These are phyloP conservation scores for Fusarium nanum DNA, from an alignment of 2,329 filamentous ascomycete genomes.

Conservation along the genomic window DNA sequence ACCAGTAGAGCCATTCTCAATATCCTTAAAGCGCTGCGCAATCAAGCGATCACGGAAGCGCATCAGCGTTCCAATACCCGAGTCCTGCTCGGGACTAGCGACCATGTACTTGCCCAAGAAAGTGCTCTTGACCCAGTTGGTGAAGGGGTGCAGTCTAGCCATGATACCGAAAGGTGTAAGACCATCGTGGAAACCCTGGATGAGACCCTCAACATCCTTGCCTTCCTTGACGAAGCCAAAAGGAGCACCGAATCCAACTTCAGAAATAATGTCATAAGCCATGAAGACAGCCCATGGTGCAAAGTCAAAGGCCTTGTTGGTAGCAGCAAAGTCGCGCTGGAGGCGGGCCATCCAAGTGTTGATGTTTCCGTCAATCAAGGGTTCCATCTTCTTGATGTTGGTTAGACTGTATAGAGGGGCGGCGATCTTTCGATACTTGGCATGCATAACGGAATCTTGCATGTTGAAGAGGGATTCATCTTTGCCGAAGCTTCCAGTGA, in stretches of 20 bases:
- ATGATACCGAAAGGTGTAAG: slow-evolving; percentile 50
- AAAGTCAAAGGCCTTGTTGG: slow-evolving; percentile 63
- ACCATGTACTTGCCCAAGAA: slow-evolving; percentile 41
- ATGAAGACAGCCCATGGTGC: slow-evolving; percentile 49
- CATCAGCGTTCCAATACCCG: slow-evolving; percentile 67
- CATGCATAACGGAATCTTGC: slow-evolving; percentile 63
- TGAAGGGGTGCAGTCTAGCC: slow-evolving; percentile 54
- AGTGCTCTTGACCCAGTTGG: slow-evolving; percentile 32
- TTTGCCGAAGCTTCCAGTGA: slow-evolving; percentile 67
- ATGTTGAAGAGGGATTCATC: slow-evolving; percentile 69
- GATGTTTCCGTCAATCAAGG: slow-evolving; percentile 64
- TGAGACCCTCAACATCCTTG: slow-evolving; percentile 58
- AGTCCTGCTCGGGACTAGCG: slow-evolving; percentile 59
- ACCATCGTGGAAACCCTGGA: slow-evolving; percentile 44
- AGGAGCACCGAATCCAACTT: slow-evolving; percentile 56
- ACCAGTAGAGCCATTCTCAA: slow-evolving; percentile 57
- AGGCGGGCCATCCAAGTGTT: slow-evolving; percentile 63
- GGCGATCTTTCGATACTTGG: slow-evolving; percentile 64
- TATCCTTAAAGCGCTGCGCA: slow-evolving; percentile 58
- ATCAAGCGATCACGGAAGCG: slow-evolving; percentile 67
- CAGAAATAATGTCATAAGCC: slow-evolving; percentile 62
- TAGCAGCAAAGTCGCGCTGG: slow-evolving; percentile 57
- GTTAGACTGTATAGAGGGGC: slow-evolving; percentile 66
- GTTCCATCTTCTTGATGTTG: slow-evolving; percentile 70
- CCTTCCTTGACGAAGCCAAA: slow-evolving; percentile 61